These are phyloP conservation scores for Penicillium robsamsonii DNA, from an alignment of 495 filamentous ascomycete genomes.

Conservation along the genomic window DNA sequence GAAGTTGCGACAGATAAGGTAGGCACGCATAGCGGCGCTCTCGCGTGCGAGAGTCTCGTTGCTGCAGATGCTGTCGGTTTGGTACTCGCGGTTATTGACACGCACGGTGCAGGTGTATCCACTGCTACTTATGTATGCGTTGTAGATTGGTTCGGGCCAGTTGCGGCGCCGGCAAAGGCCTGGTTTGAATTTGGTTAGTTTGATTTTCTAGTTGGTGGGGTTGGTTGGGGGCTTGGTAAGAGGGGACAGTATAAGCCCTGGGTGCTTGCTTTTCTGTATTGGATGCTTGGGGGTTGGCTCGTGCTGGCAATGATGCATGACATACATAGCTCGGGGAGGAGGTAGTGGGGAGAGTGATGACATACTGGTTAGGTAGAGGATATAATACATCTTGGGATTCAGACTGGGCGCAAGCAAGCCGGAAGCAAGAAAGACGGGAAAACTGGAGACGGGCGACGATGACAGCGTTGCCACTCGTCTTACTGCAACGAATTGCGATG, in stretches of 20 bases:
- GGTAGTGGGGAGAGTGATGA: conserved; percentile 11
- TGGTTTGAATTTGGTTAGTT: conserved; percentile 36
- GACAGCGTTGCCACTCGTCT: conserved; percentile 21
- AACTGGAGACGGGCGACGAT: conserved; percentile 6
- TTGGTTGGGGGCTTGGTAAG: conserved; percentile 11
- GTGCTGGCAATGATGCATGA: not conserved
- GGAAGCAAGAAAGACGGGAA: conserved; percentile 14
- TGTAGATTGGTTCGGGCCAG: conserved; percentile 92
- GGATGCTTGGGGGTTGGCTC: not conserved
- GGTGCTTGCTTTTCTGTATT: not conserved
- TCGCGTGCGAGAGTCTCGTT: conserved; percentile 82
- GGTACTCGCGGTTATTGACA: conserved; percentile 96
- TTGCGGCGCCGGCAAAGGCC: conserved; percentile 94
- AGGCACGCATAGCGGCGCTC: conserved; percentile 94
- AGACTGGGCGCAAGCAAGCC: not conserved
- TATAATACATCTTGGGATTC: conserved; percentile 57
- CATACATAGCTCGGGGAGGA: conserved; percentile 5
- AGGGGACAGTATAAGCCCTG: not conserved
- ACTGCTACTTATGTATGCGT: conserved; percentile 60
- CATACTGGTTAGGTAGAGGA: conserved; percentile 68
- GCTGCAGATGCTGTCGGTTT: conserved; percentile 81
- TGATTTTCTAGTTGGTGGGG: not conserved
- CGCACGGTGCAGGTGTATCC: conserved; percentile 89
- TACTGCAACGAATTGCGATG: conserved; percentile 31
- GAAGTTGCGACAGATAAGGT: conserved; percentile 98